phyloP scores from a whole-genome alignment of 2,329 filamentous ascomycete species.

The Westerdykella sp. region DNA sequence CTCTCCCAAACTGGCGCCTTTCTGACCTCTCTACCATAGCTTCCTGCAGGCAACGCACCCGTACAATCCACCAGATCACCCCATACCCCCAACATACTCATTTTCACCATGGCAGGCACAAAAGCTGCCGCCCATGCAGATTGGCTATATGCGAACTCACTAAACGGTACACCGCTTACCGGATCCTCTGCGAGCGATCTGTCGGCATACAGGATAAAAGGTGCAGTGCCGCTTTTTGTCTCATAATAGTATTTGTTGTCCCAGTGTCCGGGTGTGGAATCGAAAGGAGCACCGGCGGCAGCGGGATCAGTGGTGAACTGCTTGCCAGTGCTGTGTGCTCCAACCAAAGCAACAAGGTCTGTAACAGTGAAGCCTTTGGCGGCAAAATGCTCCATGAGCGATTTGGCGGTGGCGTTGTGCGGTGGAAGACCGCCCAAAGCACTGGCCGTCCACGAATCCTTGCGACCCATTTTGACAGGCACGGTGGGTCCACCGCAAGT shows the following conservation, averaged over 20 bases:
- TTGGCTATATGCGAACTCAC: conserved; percentile 21
- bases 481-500: conserved; percentile 32
- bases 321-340: conserved; percentile 32
- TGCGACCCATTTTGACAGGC: conserved; percentile 29
- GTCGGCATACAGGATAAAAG: conserved; percentile 25
- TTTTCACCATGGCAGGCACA: conserved; percentile 31
- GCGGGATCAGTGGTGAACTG: conserved; percentile 24
- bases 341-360: conserved; percentile 37
- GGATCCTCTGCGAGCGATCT: conserved; percentile 22
- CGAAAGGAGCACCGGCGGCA: conserved; percentile 20
- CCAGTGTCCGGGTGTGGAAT: conserved; percentile 34
- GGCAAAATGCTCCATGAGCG: conserved; percentile 27
- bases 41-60: conserved; percentile 25
- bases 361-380: conserved; percentile 32
- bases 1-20: conserved; percentile 22
- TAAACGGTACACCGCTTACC: conserved; percentile 16
- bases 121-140: conserved; percentile 27
- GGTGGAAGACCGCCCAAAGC: conserved; percentile 21
- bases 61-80: conserved; percentile 28
- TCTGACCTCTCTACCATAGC: conserved; percentile 28
- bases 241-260: conserved; percentile 34
- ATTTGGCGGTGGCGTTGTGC: conserved; percentile 8
- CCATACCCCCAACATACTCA: conserved; percentile 32
- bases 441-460: conserved; percentile 21
- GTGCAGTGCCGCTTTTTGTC: conserved; percentile 22